phyloP scores from a whole-genome alignment of 75 land plant species.

The Azolla pinnata region DNA sequence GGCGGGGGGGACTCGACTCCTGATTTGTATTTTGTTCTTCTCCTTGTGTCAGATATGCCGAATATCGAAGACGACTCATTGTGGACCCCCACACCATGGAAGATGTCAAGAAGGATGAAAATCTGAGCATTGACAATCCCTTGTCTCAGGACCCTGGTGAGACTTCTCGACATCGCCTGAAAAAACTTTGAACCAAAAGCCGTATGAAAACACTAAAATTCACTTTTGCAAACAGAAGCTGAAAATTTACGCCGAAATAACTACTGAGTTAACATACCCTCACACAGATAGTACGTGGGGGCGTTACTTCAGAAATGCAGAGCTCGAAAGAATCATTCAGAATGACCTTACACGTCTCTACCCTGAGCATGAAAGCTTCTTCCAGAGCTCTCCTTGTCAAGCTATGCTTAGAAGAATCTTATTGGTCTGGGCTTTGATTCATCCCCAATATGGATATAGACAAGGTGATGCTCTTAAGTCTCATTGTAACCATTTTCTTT shows the following conservation, averaged over 20 bases:
- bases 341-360: constrained; percentile 77
- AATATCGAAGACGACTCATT: constrained; percentile 54
- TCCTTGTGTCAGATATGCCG: constrained; percentile 54
- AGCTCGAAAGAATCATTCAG: constrained; percentile 73
- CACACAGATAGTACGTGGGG: constrained; percentile 91
- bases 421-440: constrained; percentile 66
- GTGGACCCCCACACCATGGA: constrained; percentile 67
- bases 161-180: neutral
- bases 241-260: no score
- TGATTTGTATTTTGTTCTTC: neutral
- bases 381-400: constrained; percentile 76
- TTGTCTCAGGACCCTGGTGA: constrained; percentile 88
- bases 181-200: no score
- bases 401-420: constrained; percentile 71
- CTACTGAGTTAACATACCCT: no score
- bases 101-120: constrained; percentile 36
- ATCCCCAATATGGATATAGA: constrained; percentile 67
- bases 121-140: constrained; percentile 65
- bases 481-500: no score
- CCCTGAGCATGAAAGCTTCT: constrained; percentile 80
- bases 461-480: no score
- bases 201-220: no score
- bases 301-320: constrained; percentile 78
- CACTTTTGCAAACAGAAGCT: neutral
- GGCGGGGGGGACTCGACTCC: no score